Evolutionary conservation across 345 rosid species (phyloP), one percentile per base, ranked within the genome.

Genomic region (Hibiscus trionum): DNA sequence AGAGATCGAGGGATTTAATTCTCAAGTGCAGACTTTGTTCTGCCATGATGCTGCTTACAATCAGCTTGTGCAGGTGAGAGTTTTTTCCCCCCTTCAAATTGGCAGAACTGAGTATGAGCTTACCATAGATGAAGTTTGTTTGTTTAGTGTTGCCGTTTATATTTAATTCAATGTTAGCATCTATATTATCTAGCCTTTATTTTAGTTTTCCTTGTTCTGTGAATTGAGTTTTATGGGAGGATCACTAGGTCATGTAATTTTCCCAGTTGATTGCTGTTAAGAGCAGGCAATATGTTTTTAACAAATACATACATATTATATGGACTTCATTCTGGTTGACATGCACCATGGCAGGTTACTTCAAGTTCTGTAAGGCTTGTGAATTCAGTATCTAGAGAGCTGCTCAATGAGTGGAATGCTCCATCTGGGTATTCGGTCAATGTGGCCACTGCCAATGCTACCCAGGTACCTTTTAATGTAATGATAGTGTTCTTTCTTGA

Each of bases 381-480:
- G 35, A 86, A 86, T 80, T 90, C 97, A 17, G 75, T 82, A 27
- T 80, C 96, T 46, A 84, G 96, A 82, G 90, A 86, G 79, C 83
- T 90, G 57, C 79, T 83, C 33, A n/a, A 84, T 79, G 92, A 86
- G 69, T 94, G 97, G 99, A 70, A 77, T 78, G 90, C 97, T 69
- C 97, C 96, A 24, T 74, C 84, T 66, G 96, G 91, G 50, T 91
- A 78, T 78, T 83, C 97, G 17, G 78, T 92, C 71, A 94, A 94
- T 82, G 98, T 94, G 76, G 97, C 97, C 58, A 90, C 96, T 80
- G 96, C 92, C 65, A 91, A 90, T 81, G 91, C 96, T 10, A 88
- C 91, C 77, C 97, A 94, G 97, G 98, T 94, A 68, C 75, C 74
- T 69, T 75, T 72, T 31, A 4, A 4, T 31, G 4, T 31, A 31